Percentiles rank a stretch among this genome's conserved stretches.
Evolutionary conservation across 345 rosid species (phyloP).

Genomic region (Nasturtium officinale): DNA sequence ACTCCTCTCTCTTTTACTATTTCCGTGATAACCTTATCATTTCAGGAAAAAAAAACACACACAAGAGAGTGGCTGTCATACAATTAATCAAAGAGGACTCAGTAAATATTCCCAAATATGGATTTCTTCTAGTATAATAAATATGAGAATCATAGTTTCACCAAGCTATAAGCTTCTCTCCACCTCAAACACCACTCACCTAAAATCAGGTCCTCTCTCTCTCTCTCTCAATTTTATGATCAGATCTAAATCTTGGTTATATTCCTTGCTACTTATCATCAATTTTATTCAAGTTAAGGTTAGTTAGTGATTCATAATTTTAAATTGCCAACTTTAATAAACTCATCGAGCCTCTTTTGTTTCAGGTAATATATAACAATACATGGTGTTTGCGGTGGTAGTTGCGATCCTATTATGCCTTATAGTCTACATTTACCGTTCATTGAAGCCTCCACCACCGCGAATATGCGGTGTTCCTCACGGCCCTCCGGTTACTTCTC

Average conservation of each 20-base stretch:
- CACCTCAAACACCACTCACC: not conserved
- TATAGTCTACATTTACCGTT: constrained; percentile 55
- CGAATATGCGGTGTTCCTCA: constrained; percentile 66
- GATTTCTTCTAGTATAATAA: constrained; percentile 16
- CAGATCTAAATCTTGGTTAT: too few relatives aligned
- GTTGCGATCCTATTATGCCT: constrained; percentile 57
- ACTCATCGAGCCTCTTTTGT: not conserved
- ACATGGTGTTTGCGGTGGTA: constrained; percentile 53
- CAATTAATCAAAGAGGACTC: not conserved
- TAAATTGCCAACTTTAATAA: too few relatives aligned
- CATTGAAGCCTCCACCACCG: constrained; percentile 70
- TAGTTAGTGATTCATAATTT: not conserved
- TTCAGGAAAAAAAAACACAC: not conserved
- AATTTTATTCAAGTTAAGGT: not conserved
- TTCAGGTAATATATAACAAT: constrained; percentile 33
- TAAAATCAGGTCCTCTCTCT: not conserved
- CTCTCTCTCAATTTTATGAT: not conserved
- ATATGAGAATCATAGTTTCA: not conserved
- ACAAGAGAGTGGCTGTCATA: not conserved
- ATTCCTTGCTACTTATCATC: not conserved
- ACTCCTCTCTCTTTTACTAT: not conserved
- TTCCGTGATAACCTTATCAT: constrained; percentile 5
- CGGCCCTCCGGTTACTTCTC: constrained; percentile 75
- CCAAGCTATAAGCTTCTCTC: not conserved
- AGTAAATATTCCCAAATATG: not conserved